Conservation (phyloP, 2,329 filamentous ascomycete genomes). For the Fusarium concolor region DNA sequence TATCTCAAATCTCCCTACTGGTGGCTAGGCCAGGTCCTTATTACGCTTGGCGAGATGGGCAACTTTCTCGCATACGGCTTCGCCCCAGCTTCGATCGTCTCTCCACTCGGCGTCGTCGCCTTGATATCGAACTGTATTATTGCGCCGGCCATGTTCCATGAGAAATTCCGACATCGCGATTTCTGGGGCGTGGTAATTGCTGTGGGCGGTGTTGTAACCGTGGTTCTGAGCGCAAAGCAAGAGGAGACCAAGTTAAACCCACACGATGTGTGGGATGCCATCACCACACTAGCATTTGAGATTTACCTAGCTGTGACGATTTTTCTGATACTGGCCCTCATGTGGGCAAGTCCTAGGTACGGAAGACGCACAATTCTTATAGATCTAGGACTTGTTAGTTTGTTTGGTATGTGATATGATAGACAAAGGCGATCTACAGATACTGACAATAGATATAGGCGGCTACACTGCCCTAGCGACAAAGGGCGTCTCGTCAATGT, state of each 20-base stretch:
- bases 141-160: slow-evolving; percentile 92
- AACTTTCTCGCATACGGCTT: slow-evolving; percentile 99
- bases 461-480: slow-evolving; percentile 97
- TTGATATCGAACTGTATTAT: slow-evolving; percentile 97
- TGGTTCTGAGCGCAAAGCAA: slow-evolving; percentile 90
- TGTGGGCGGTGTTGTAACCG: slow-evolving; percentile 87
- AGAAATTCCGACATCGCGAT: slow-evolving; percentile 86
- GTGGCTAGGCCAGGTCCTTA: slow-evolving; percentile 94
- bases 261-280: slow-evolving; percentile 88
- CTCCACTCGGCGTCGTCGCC: slow-evolving; percentile 95
- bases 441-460: slow-evolving; percentile 61
- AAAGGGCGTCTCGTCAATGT: slow-evolving; percentile 94
- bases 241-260: slow-evolving; percentile 93
- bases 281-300: slow-evolving; percentile 89
- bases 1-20: slow-evolving; percentile 95
- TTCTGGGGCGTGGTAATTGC: slow-evolving; percentile 90
- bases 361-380: slow-evolving; percentile 90
- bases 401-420: slow-evolving; percentile 77
- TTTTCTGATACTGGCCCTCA: slow-evolving; percentile 77
- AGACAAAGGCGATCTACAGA: background rate
- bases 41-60: slow-evolving; percentile 91
- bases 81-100: slow-evolving; percentile 96
- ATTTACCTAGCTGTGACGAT: slow-evolving; percentile 86
- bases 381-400: slow-evolving; percentile 89
- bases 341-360: slow-evolving; percentile 85